Base-by-base conservation (phyloP, 2,329 filamentous ascomycete species). In the Diaporthe sp. region DNA sequence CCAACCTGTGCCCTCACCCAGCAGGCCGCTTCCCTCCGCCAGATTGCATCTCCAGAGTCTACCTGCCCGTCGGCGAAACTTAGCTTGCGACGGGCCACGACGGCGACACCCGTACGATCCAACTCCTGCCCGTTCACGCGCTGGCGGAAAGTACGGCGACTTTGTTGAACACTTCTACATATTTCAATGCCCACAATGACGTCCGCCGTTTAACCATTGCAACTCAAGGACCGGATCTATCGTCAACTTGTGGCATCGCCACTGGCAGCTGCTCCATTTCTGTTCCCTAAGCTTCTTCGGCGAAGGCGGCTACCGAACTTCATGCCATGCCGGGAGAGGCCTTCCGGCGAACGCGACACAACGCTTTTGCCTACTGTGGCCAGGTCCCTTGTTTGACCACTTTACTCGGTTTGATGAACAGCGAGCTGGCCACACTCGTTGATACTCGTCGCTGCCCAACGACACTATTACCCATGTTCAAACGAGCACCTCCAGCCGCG, bases 391-490 rank as follows among this genome's bases (percentile, higher is more conserved):
- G 65, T 25, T 39, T 39, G 44, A 51, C 22, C 42, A n/a, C 25
- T 67, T 22, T 31, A 53, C 46, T 68, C 65, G 65, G 65, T 53
- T 73, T 73, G 57, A 55, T 49, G 37, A 53, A 39, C 58, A 42
- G 51, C 25, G 58, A 55, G 58, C 46, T 57, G 55, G 42, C 22
- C 9, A 55, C 19, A 34, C 46, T 65, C 44, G 7, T 60, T 25
- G n/a, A n/a, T 53, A 34, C 71, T 65, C 25, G 4, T 73, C 71
- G 58, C 3, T 73, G 71, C 71, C 71, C 71, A 72, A 72, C 71
- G 42, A 55, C 44, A 55, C 71, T 34, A 70, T 25, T 7, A 42
- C 34, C 65, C 65, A 70, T 42, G 49, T 19, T 22, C 53, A 25
- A 17, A 39, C 60, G 28, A 34, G 19, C 46, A 53, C 28, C 37